Percentiles rank a stretch among this genome's conserved stretches.
Conservation (phyloP, 192 early-diverging fungal genomes). For the Coemansia sp. region DNA sequence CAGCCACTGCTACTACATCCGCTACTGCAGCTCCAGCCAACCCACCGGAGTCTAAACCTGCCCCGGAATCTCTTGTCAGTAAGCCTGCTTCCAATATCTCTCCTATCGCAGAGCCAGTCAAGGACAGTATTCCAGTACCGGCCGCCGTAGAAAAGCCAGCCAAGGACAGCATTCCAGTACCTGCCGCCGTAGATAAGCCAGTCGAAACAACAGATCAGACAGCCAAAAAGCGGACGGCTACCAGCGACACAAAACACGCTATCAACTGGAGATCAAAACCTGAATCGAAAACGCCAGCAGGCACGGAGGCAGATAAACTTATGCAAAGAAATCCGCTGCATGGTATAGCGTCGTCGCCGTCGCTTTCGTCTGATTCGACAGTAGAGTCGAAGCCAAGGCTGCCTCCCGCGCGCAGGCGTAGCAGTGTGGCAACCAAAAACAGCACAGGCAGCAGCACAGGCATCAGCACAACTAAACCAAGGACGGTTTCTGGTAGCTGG, state of each 20-base stretch:
- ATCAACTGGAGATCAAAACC: slow-evolving; percentile 13
- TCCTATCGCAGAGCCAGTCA: neutral
- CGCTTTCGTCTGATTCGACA: neutral
- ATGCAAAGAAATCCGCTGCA: neutral
- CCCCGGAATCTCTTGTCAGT: neutral
- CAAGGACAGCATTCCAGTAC: neutral
- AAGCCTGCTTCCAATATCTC: neutral
- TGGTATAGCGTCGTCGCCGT: neutral
- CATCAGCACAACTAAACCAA: slow-evolving; percentile 9
- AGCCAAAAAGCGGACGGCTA: neutral
- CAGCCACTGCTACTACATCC: neutral
- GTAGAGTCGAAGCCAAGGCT: neutral
- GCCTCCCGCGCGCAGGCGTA: slow-evolving; percentile 7
- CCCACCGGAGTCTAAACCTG: neutral
- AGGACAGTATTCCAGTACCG: neutral
- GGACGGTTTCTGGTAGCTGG: slow-evolving; percentile 19
- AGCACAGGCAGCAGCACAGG: neutral
- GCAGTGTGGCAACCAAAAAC: slow-evolving; percentile 8
- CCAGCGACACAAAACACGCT: slow-evolving; percentile 1
- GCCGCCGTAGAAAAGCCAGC: neutral
- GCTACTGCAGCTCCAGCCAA: neutral
- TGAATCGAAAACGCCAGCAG: neutral
- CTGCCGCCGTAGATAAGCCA: slow-evolving; percentile 3
- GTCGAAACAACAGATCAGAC: neutral
- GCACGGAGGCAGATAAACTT: neutral